Conservation (phyloP, 129 eudicot genomes). For the Escallonia rubra region DNA sequence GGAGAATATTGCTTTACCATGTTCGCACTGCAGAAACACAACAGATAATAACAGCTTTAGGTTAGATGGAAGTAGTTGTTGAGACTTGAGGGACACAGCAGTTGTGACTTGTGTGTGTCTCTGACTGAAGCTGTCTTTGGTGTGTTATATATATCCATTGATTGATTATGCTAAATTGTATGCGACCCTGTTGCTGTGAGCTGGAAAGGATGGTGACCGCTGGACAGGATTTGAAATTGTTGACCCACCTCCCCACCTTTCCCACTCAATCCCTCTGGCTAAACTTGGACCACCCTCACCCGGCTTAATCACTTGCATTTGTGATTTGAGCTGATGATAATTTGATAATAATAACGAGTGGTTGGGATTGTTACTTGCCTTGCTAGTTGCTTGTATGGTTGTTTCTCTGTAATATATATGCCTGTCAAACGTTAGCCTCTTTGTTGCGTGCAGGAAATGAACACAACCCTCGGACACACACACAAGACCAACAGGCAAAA, state of each 20-base stretch:
- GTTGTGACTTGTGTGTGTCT: too few species aligned
- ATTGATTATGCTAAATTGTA: not conserved
- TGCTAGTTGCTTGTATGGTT: not conserved
- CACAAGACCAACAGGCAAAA: too few species aligned
- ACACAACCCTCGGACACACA: too few species aligned
- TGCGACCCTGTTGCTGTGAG: not conserved
- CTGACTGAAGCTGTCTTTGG: too few species aligned
- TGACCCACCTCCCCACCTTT: not conserved
- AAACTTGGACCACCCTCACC: not conserved
- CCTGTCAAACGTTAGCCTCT: too few species aligned
- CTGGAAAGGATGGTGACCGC: slow-evolving; percentile 8
- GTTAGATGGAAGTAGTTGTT: too few species aligned
- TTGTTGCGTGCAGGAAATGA: too few species aligned
- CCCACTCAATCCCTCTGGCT: not conserved
- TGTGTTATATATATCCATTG: too few species aligned
- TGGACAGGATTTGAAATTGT: slow-evolving; percentile 6
- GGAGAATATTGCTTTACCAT: too few species aligned
- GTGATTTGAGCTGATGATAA: slow-evolving; percentile 7
- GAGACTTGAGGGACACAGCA: too few species aligned
- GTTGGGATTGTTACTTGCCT: not conserved
- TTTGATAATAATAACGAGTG: not conserved
- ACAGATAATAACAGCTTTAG: too few species aligned
- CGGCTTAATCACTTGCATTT: not conserved
- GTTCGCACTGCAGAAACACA: too few species aligned
- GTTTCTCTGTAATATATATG: not conserved